These are phyloP conservation scores for Anthoceros angustus DNA, from an alignment of 225 moss, liverwort and hornwort genomes.

Conservation along the genomic window DNA sequence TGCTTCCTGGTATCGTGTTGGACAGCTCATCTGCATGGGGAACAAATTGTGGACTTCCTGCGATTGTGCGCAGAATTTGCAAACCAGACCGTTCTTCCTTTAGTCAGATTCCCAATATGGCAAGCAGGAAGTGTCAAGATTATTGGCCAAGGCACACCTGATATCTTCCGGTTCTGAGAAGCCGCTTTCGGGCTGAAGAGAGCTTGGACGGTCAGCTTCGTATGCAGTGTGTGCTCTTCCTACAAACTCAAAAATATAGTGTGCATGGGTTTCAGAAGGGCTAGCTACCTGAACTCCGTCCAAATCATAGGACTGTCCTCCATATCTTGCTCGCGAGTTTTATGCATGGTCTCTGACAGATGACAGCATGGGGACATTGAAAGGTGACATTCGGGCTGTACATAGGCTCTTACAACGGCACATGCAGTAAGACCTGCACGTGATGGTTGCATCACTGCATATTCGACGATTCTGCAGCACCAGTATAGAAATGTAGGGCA, in stretches of 20 bases:
- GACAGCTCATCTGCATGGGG: too few relatives aligned
- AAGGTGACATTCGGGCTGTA: background rate
- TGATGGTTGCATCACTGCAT: background rate
- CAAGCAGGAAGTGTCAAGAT: background rate
- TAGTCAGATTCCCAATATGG: too few relatives aligned
- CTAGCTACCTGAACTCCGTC: too few relatives aligned
- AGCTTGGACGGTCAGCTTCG: background rate
- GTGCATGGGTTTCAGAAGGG: background rate
- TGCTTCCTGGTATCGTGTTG: too few relatives aligned
- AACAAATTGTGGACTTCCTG: too few relatives aligned
- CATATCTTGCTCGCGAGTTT: too few relatives aligned
- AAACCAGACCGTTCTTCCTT: too few relatives aligned
- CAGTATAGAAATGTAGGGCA: background rate
- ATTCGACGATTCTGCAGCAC: background rate
- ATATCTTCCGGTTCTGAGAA: background rate
- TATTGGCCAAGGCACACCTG: background rate
- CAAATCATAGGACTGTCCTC: too few relatives aligned
- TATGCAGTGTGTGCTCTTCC: background rate
- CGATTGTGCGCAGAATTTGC: too few relatives aligned
- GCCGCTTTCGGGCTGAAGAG: background rate
- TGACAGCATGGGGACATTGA: too few relatives aligned
- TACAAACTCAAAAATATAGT: background rate
- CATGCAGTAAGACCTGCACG: background rate
- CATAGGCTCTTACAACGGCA: background rate
- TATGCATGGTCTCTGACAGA: too few relatives aligned